Evolutionary conservation across 495 filamentous ascomycete genomes (phyloP).

Genomic region (Hamigera avellanea): DNA sequence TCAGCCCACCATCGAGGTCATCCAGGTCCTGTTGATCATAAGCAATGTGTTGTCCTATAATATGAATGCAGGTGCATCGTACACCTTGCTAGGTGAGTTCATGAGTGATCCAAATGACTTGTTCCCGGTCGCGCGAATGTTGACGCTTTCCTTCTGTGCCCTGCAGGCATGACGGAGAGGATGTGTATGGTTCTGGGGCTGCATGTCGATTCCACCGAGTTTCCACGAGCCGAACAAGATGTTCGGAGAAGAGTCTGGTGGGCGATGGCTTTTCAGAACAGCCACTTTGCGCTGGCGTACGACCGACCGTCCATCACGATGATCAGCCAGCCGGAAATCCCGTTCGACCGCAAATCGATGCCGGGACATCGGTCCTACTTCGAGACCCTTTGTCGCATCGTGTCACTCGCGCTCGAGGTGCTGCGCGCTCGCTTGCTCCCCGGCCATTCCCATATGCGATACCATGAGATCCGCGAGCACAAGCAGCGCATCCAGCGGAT

Average conservation of each 20-base stretch:
- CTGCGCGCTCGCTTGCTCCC: conserved; percentile 38
- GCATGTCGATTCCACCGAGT: conserved; percentile 39
- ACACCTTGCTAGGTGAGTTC: conserved; percentile 41
- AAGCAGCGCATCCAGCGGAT: conserved; percentile 40
- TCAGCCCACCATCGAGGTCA: conserved; percentile 41
- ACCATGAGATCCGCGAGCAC: conserved; percentile 37
- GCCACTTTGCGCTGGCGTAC: conserved; percentile 48
- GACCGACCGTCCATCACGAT: conserved; percentile 45
- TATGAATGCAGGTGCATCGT: conserved; percentile 53
- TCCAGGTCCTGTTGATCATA: conserved; percentile 47
- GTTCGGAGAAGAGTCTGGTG: conserved; percentile 37
- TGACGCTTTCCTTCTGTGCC: not conserved
- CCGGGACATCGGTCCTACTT: conserved; percentile 40
- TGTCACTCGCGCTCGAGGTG: conserved; percentile 42
- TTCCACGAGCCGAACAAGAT: conserved; percentile 23
- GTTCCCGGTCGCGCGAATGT: not conserved
- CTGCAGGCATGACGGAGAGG: conserved; percentile 43
- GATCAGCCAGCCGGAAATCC: conserved; percentile 39
- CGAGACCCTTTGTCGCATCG: conserved; percentile 42
- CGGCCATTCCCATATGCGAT: conserved; percentile 25
- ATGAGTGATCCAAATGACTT: not conserved
- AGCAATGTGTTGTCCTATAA: conserved; percentile 52
- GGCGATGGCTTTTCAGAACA: conserved; percentile 51
- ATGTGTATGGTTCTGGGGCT: conserved; percentile 49
- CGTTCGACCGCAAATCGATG: conserved; percentile 34